Evolutionary conservation across 2,329 filamentous ascomycete species (phyloP).

Genomic region (Aspergillus carbonarius): DNA sequence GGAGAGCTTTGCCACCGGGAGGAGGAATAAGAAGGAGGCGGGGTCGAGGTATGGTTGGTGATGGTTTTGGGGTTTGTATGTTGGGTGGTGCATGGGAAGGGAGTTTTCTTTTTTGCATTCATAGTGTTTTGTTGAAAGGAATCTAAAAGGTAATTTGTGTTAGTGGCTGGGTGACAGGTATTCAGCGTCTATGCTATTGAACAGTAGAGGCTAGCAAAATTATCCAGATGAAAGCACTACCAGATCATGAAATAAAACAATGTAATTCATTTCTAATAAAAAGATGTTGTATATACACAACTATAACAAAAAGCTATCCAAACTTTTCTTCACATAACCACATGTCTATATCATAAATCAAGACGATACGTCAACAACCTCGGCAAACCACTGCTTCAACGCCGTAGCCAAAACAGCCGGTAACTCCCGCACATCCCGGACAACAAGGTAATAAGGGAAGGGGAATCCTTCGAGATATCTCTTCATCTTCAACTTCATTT

Average conservation of each 20-base stretch:
- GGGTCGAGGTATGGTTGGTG: constrained; percentile 82
- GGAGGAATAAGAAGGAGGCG: constrained; percentile 76
- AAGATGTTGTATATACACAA: neutral
- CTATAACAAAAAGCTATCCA: neutral
- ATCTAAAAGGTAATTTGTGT: no score
- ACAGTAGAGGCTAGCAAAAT: no score
- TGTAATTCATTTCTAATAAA: neutral
- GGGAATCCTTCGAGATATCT: constrained; percentile 94
- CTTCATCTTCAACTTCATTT: constrained; percentile 72
- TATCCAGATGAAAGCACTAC: neutral
- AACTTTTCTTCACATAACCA: neutral
- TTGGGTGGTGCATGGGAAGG: neutral
- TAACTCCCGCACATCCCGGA: constrained; percentile 86
- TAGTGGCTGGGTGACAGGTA: no score
- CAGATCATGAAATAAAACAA: neutral
- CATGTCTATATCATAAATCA: constrained; percentile 13
- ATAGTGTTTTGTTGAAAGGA: no score
- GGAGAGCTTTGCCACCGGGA: constrained; percentile 83
- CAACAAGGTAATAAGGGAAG: constrained; percentile 95
- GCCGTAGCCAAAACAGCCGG: constrained; percentile 83
- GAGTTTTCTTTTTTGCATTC: neutral
- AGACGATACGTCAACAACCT: constrained; percentile 55
- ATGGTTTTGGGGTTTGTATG: neutral
- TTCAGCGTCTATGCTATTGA: no score
- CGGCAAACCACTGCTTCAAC: constrained; percentile 92